Conservation (phyloP, 176 grass and related monocot species). For the Cenchrus americanus region DNA sequence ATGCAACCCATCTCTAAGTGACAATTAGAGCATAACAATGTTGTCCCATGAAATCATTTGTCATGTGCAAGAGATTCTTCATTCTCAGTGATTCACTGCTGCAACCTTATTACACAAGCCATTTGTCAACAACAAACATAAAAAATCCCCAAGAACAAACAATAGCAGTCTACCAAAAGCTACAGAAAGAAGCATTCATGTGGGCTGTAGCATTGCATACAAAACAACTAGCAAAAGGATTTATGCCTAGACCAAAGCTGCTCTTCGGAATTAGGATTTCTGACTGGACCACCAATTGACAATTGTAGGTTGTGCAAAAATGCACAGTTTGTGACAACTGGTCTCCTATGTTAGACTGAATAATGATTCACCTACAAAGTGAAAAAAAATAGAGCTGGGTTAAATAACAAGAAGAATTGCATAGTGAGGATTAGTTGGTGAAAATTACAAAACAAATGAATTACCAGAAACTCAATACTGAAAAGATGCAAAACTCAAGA, state of each 20-base stretch:
- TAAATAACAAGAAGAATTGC: background rate
- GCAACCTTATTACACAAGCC: background rate
- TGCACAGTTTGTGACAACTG: background rate
- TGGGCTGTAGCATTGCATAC: background rate
- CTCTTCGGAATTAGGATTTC: too few relatives aligned
- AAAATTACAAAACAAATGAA: background rate
- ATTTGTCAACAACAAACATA: background rate
- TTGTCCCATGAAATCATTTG: background rate
- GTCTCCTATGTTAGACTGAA: background rate
- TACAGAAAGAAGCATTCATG: background rate
- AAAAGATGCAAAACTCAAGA: background rate
- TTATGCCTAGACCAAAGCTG: too few relatives aligned
- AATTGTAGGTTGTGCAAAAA: background rate
- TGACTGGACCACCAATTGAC: background rate
- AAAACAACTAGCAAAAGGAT: background rate
- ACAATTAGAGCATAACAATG: background rate
- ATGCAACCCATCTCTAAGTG: background rate
- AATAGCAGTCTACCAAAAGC: background rate
- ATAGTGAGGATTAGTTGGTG: background rate
- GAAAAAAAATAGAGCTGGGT: background rate
- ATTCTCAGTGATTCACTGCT: background rate
- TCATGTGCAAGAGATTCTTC: background rate
- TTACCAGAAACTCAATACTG: background rate
- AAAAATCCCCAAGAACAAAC: background rate
- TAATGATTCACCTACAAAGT: slow-evolving; percentile 9